A percentile compares a stretch with the other conserved stretches of the same genome.
phyloP scores from a whole-genome alignment of 2,329 filamentous ascomycete genomes.

The Paraconiothyrium brasiliense region DNA sequence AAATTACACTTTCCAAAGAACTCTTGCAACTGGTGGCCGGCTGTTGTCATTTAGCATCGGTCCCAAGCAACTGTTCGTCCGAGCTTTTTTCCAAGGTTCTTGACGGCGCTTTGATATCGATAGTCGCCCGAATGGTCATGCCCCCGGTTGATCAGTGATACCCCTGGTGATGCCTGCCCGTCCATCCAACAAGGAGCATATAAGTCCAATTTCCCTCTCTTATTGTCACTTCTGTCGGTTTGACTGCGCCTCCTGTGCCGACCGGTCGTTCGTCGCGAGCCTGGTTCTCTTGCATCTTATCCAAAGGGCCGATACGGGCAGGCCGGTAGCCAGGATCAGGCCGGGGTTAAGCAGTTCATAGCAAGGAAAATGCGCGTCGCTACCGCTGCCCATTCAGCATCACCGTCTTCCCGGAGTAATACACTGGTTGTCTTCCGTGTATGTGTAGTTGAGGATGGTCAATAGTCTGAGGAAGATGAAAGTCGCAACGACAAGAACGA shows the following conservation, averaged over 20 bases:
- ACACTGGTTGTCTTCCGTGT: slow-evolving; percentile 6
- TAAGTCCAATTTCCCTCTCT: not conserved
- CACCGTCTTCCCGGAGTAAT: slow-evolving; percentile 22
- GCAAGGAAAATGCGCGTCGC: slow-evolving; percentile 14
- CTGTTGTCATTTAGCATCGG: slow-evolving; percentile 2
- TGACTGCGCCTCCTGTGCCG: slow-evolving; percentile 9
- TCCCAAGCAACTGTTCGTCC: slow-evolving; percentile 13
- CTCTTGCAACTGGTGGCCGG: slow-evolving; percentile 10
- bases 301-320: not conserved
- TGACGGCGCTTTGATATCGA: slow-evolving; percentile 7
- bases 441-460: slow-evolving; percentile 23
- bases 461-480: slow-evolving; percentile 23
- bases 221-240: not conserved
- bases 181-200: slow-evolving; percentile 4
- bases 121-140: slow-evolving; percentile 3
- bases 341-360: slow-evolving; percentile 22
- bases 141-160: not conserved
- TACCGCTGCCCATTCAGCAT: slow-evolving; percentile 6
- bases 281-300: not conserved
- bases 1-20: slow-evolving; percentile 12
- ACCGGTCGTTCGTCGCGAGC: not conserved
- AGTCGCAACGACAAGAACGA: slow-evolving; percentile 21
- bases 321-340: slow-evolving; percentile 11
- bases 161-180: slow-evolving; percentile 1
- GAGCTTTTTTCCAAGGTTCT: slow-evolving; percentile 1